A percentile compares a stretch with the other conserved stretches of the same genome.
These are phyloP conservation scores for Metrosideros polymorpha DNA, from an alignment of 441 rosid genomes.

Conservation along the genomic window DNA sequence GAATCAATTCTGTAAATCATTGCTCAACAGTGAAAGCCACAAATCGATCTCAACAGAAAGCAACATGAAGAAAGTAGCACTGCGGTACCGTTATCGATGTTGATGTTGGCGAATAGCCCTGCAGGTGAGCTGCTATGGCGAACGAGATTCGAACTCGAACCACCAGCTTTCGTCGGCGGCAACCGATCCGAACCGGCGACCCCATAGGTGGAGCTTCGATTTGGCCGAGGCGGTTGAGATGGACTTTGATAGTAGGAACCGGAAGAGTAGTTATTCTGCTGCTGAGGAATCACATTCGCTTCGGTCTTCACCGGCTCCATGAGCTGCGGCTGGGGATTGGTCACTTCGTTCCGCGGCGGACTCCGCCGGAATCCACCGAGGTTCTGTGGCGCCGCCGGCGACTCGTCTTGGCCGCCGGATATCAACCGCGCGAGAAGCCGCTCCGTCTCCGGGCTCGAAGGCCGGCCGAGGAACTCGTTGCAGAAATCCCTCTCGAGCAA, in stretches of 20 bases:
- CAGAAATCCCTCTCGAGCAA: conserved; percentile 2
- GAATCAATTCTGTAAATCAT: neutral
- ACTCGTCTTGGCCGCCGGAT: neutral
- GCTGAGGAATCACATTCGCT: neutral
- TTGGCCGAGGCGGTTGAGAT: neutral
- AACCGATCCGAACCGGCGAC: neutral
- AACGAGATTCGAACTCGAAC: neutral
- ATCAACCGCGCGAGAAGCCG: conserved; percentile 1
- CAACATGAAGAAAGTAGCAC: neutral
- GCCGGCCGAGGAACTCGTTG: conserved; percentile 1
- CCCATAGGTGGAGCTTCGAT: neutral
- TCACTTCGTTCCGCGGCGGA: neutral
- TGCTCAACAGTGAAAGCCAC: neutral
- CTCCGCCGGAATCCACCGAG: neutral
- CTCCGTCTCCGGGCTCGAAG: conserved; percentile 7
- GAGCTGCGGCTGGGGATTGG: neutral
- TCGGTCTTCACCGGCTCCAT: neutral
- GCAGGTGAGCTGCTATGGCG: conserved; percentile 16
- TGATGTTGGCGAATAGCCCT: neutral
- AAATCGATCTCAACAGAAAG: neutral
- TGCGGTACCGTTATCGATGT: conserved; percentile 1
- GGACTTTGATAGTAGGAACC: neutral
- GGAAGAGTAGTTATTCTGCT: neutral
- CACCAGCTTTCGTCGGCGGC: neutral
- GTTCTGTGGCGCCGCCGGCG: neutral